Base-by-base conservation (phyloP, 164 flowering plant species). In the Umbilicus rupestris region DNA sequence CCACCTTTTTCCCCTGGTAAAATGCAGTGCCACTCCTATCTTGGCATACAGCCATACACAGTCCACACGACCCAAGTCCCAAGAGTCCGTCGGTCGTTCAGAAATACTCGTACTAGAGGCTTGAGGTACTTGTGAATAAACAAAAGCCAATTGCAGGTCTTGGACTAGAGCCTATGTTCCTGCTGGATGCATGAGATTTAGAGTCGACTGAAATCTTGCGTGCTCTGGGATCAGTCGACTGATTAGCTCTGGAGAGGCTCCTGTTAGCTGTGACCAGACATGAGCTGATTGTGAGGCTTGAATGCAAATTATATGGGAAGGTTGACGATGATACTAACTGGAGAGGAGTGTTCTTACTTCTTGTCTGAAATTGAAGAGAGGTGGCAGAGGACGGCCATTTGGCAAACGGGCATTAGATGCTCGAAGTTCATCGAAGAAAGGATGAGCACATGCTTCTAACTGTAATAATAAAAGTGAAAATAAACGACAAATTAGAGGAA, bases 301-400 rank as follows among this genome's bases (percentile, higher is more conserved):
- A n/a, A n/a, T n/a, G n/a, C n/a, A n/a, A n/a, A n/a, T n/a, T n/a
- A 60, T 39, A 31, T 3, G 3, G 19, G 63, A 1, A 11, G 16
- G 9, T 28, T 3, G 35, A 58, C 11, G 1, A 33, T n/a, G n/a
- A 60, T 47, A 33, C 4, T 30, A 0, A 7, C n/a, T 60, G 11
- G 10, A 60, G 19, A 19, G 22, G 22, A 60, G 15, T n/a, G n/a
- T 60, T 31, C 64, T 60, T 80, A 89, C 97, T 75, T 92, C 97
- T 68, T 86, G 92, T 65, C 84, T 87, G 62, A 89, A 91, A 72
- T 91, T 84, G 80, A 91, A 91, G 20, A 91, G 87, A 29, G 89
- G 85, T 0, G 97, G 97, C 66, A 92, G 78, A 42, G 88, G 89
- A 28, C 87, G 92, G 16, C 92, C 88, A 76, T 89, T 89, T 50